These are phyloP conservation scores for Paraconiothyrium brasiliense DNA, from an alignment of 2,329 filamentous ascomycete species.

Conservation along the genomic window DNA sequence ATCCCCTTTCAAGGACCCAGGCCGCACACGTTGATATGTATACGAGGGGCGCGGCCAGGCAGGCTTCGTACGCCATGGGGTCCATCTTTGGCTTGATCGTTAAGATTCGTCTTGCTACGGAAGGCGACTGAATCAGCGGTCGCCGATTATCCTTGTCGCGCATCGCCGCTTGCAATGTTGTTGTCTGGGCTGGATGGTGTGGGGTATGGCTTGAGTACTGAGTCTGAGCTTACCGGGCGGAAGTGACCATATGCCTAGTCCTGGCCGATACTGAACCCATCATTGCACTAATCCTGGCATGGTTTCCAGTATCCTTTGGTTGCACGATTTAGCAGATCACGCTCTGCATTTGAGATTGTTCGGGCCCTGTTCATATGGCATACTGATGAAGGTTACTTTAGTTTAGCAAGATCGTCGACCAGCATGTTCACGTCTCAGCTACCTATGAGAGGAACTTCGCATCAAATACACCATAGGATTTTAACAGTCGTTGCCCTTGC, in stretches of 20 bases:
- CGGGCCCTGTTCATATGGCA: neutral
- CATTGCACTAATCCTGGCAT: neutral
- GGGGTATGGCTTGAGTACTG: neutral
- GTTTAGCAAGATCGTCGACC: neutral
- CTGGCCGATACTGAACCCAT: neutral
- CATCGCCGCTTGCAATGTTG: too few relatives aligned
- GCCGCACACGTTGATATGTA: constrained; percentile 35
- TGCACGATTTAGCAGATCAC: neutral
- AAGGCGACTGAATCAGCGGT: neutral
- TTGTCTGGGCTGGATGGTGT: too few relatives aligned
- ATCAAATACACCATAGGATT: neutral
- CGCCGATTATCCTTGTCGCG: neutral
- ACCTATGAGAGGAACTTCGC: neutral
- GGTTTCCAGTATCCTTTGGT: neutral
- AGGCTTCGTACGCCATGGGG: constrained; percentile 23
- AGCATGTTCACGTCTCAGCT: neutral
- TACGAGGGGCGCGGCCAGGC: constrained; percentile 24
- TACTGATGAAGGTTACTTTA: neutral
- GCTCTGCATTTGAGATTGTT: neutral
- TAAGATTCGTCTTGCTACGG: constrained; percentile 23
- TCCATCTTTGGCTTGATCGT: constrained; percentile 32
- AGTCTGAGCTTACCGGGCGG: neutral
- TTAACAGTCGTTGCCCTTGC: neutral
- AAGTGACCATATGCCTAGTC: neutral
- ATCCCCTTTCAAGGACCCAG: constrained; percentile 32